phyloP scores from a whole-genome alignment of 352 stramenopile species.

The Halophytophthora batemanensis region DNA sequence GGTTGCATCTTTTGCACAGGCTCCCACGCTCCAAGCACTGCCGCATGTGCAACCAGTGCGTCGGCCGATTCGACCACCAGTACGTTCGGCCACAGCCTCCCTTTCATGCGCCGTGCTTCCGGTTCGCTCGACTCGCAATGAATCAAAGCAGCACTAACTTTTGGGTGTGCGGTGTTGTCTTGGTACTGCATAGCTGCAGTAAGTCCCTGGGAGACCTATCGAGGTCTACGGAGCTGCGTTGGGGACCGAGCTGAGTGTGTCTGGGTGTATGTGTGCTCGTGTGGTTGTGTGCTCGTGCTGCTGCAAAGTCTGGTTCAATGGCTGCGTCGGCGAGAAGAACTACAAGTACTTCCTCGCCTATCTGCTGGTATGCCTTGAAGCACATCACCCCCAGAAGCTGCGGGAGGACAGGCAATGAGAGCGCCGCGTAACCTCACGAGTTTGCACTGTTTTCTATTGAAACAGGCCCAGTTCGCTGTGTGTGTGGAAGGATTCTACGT shows the following conservation, averaged over 20 bases:
- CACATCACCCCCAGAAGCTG: not conserved
- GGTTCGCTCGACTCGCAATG: not conserved
- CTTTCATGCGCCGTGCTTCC: not conserved
- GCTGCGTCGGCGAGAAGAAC: slow-evolving; percentile 79
- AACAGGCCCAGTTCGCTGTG: slow-evolving; percentile 42
- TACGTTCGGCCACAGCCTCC: slow-evolving; percentile 33
- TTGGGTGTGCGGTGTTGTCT: not conserved
- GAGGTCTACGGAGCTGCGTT: not conserved
- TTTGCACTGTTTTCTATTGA: not conserved
- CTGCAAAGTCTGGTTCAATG: slow-evolving; percentile 78
- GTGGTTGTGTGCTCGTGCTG: not conserved
- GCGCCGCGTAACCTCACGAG: no score
- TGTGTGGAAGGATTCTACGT: slow-evolving; percentile 52
- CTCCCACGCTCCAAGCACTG: slow-evolving; percentile 89
- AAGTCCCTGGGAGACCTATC: not conserved
- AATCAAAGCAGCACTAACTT: not conserved
- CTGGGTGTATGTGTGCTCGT: not conserved
- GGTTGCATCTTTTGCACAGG: slow-evolving; percentile 19
- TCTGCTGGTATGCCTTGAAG: slow-evolving; percentile 28
- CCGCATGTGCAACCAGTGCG: slow-evolving; percentile 83
- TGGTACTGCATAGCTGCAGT: slow-evolving; percentile 4
- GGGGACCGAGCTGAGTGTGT: not conserved
- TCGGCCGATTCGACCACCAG: slow-evolving; percentile 89
- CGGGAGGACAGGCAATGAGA: not conserved
- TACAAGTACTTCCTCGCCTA: slow-evolving; percentile 75